Evolutionary conservation across 768 basidiomycete species (phyloP).

Genomic region (Imleria badia): DNA sequence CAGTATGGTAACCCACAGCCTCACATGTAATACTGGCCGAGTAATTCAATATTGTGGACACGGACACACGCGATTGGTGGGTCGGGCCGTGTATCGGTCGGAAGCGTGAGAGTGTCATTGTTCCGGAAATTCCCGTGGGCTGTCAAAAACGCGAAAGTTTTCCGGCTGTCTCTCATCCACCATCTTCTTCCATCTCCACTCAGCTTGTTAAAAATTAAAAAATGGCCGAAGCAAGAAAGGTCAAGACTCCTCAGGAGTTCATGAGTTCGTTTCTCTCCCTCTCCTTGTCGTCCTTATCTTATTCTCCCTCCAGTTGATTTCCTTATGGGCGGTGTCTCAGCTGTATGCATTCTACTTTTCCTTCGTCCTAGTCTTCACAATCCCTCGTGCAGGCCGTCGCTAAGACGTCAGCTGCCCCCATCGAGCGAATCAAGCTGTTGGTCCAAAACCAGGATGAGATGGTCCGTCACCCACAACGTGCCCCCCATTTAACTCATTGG

Average conservation of each 20-base stretch:
- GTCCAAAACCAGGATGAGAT: slow-evolving; percentile 99
- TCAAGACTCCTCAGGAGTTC: slow-evolving; percentile 91
- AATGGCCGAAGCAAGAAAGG: slow-evolving; percentile 85
- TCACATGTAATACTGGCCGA: slow-evolving; percentile 15
- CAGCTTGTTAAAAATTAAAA: slow-evolving; percentile 49
- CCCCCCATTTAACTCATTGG: slow-evolving; percentile 4
- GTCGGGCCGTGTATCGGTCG: slow-evolving; percentile 17
- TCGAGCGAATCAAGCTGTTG: slow-evolving; percentile 99
- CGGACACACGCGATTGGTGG: slow-evolving; percentile 6
- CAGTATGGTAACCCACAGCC: slow-evolving; percentile 11
- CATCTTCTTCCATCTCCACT: slow-evolving; percentile 47
- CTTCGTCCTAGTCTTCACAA: slow-evolving; percentile 16
- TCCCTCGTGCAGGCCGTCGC: slow-evolving; percentile 75
- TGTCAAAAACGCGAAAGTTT: slow-evolving; percentile 50
- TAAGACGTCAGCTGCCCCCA: slow-evolving; percentile 98
- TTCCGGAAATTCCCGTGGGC: slow-evolving; percentile 33
- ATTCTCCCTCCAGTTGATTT: slow-evolving; percentile 67
- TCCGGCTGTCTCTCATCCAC: slow-evolving; percentile 44
- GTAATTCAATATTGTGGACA: slow-evolving; percentile 5
- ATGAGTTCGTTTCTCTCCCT: slow-evolving; percentile 47
- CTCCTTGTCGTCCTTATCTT: background rate
- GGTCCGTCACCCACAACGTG: slow-evolving; percentile 45
- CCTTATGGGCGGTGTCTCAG: slow-evolving; percentile 95
- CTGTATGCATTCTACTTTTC: slow-evolving; percentile 48
- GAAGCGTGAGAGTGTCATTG: slow-evolving; percentile 27